These are phyloP conservation scores for Alternaria longipes DNA, from an alignment of 2,329 filamentous ascomycete species.

Conservation along the genomic window DNA sequence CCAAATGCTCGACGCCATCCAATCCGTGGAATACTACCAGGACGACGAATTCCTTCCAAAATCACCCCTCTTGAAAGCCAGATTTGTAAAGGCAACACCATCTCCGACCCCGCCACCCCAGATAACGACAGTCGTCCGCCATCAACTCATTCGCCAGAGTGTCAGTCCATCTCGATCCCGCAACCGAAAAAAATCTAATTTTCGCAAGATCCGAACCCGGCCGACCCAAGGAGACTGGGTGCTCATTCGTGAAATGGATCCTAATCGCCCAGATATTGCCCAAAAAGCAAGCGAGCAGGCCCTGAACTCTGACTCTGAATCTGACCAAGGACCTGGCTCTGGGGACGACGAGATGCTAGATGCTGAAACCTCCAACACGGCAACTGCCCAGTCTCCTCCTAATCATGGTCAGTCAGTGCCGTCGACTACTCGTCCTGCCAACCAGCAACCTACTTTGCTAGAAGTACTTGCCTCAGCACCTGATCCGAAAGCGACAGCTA, in stretches of 20 bases:
- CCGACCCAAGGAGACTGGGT: slow-evolving; percentile 71
- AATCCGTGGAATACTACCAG: slow-evolving; percentile 53
- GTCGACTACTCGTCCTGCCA: slow-evolving; percentile 16
- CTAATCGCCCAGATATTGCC: slow-evolving; percentile 72
- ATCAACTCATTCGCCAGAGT: slow-evolving; percentile 36
- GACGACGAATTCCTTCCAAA: slow-evolving; percentile 60
- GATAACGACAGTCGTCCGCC: slow-evolving; percentile 35
- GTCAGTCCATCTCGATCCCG: slow-evolving; percentile 55
- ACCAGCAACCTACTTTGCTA: slow-evolving; percentile 30
- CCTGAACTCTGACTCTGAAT: slow-evolving; percentile 58
- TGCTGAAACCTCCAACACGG: slow-evolving; percentile 25
- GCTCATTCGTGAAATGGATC: slow-evolving; percentile 71
- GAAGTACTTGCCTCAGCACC: slow-evolving; percentile 24
- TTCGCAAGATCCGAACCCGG: slow-evolving; percentile 58
- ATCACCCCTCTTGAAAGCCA: slow-evolving; percentile 54
- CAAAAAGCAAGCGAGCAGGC: slow-evolving; percentile 63
- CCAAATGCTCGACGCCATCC: slow-evolving; percentile 32
- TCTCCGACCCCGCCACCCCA: slow-evolving; percentile 60
- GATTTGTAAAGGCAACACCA: slow-evolving; percentile 56
- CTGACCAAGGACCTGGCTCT: slow-evolving; percentile 50
- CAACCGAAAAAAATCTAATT: slow-evolving; percentile 60
- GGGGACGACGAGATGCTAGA: slow-evolving; percentile 51
- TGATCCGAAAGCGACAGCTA: slow-evolving; percentile 20
- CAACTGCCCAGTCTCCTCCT: slow-evolving; percentile 12
- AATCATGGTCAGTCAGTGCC: slow-evolving; percentile 12